Percentiles rank a stretch among this genome's conserved stretches.
phyloP scores from a whole-genome alignment of 805 yeast species.

The Starmera pachycereana region DNA sequence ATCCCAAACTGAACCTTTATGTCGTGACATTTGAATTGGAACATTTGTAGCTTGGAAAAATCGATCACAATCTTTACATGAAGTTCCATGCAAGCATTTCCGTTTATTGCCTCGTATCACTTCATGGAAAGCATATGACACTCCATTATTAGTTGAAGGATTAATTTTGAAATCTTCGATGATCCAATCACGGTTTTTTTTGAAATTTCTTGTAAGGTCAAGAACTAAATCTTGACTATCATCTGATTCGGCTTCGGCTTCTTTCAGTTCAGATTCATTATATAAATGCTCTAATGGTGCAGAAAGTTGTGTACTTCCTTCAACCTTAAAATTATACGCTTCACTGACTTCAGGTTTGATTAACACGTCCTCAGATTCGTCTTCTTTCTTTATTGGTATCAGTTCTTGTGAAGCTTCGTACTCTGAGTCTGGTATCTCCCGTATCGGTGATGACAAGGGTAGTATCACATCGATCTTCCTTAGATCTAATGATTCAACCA shows the following conservation, averaged over 20 bases:
- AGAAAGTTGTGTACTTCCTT: no score
- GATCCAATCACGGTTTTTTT: conserved; percentile 22
- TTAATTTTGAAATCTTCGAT: conserved; percentile 29
- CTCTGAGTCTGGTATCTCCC: conserved; percentile 8
- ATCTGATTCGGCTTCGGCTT: no score
- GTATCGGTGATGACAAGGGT: conserved; percentile 7
- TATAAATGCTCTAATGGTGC: no score
- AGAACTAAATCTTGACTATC: background rate
- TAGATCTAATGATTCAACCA: background rate
- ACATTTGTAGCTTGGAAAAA: conserved; percentile 17
- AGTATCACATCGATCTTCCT: background rate
- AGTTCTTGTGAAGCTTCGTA: conserved; percentile 4
- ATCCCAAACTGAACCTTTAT: conserved; percentile 14
- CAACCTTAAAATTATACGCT: no score
- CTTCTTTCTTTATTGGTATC: conserved; percentile 1
- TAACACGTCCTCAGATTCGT: no score
- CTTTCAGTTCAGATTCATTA: no score
- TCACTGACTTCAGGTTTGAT: no score
- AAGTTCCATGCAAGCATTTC: conserved; percentile 23
- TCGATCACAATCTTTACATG: conserved; percentile 22
- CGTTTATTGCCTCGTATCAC: conserved; percentile 24
- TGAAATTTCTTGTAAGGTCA: conserved; percentile 12
- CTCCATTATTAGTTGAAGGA: conserved; percentile 19
- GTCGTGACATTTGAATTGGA: conserved; percentile 15
- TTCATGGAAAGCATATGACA: conserved; percentile 22